Evolutionary conservation across 176 grass and related monocot genomes (phyloP), one percentile per base, ranked within the genome.

Genomic region (Triticum timopheevii): DNA sequence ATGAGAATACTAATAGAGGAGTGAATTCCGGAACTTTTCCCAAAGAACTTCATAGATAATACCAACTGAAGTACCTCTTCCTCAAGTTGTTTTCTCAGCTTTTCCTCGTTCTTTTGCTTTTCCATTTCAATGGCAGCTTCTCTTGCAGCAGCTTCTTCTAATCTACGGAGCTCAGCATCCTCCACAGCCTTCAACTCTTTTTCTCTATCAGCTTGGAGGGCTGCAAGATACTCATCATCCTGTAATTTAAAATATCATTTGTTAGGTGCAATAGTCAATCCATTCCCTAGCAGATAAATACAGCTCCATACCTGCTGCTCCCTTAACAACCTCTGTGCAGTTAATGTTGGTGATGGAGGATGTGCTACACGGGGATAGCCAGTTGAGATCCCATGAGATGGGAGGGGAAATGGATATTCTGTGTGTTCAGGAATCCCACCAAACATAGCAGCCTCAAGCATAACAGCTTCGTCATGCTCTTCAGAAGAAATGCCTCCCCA

Each of bases 381-480:
- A 35, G 54, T 54, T 50, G 81, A 82, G 68, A 79, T 87, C 33
- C 85, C 79, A 54, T 65, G 73, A 80, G 69, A 82, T 90, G 84
- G 92, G 80, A 91, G 90, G 16, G 88, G 76, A 95, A 97, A 93
- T 67, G 84, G 94, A 94, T 94, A 94, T 76, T 84, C 27, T 73
- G 90, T 39, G 69, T 78, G 82, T 75, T 85, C 94, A 88, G 97
- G 94, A 82, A 96, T 83, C 33, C 87, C 90, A 85, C 97, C 97
- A 83, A 99, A 97, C 92, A 99, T 97, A 70, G 97, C 97, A 68
- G 92, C 97, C 63, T 99, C 97, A 76, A 99, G 92, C 97, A 99
- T 99, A 89, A 99, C 47, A 85, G 97, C 97, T 74, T 99, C 97
- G 17, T 99, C 97, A 81, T 94, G 94, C 81, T 99, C 97, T 90